Percentiles rank a stretch among this genome's conserved stretches.
phyloP scores from a whole-genome alignment of 2,329 filamentous ascomycete species.

The Aspergillus unguis region DNA sequence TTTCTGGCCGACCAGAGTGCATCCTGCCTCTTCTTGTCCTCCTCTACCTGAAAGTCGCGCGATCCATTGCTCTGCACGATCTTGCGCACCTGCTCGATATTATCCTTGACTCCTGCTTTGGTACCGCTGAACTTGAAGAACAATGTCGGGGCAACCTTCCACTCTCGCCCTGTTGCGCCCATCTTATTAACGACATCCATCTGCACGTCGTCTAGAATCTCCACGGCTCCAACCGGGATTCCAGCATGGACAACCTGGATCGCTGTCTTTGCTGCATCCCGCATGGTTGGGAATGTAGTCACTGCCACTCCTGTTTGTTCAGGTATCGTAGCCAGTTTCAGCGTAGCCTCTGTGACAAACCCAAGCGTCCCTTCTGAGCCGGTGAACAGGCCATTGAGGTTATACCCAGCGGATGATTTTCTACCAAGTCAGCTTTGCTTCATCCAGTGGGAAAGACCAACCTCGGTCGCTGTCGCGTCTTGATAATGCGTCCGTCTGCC shows the following conservation, averaged over 20 bases:
- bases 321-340: slow-evolving; percentile 65
- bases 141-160: slow-evolving; percentile 40
- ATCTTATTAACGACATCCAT: slow-evolving; percentile 67
- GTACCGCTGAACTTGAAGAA: slow-evolving; percentile 69
- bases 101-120: slow-evolving; percentile 64
- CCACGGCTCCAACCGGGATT: slow-evolving; percentile 65
- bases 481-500: slow-evolving; percentile 65
- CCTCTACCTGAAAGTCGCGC: slow-evolving; percentile 55
- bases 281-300: slow-evolving; percentile 57
- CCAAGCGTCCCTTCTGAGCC: slow-evolving; percentile 70
- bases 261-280: slow-evolving; percentile 62
- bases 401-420: slow-evolving; percentile 70
- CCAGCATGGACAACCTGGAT: slow-evolving; percentile 62
- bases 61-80: slow-evolving; percentile 49
- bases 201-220: slow-evolving; percentile 59
- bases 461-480: slow-evolving; percentile 55
- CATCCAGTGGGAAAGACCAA: background rate
- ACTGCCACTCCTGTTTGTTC: slow-evolving; percentile 63
- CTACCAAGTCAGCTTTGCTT: slow-evolving; percentile 43
- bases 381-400: slow-evolving; percentile 65
- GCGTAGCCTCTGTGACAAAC: slow-evolving; percentile 65
- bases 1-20: slow-evolving; percentile 60
- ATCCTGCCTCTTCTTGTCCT: slow-evolving; percentile 52
- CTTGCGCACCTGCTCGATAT: slow-evolving; percentile 69
- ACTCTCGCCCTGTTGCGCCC: slow-evolving; percentile 51